Conservation (phyloP, 2,329 filamentous ascomycete genomes). For the Cadophora gregata region DNA sequence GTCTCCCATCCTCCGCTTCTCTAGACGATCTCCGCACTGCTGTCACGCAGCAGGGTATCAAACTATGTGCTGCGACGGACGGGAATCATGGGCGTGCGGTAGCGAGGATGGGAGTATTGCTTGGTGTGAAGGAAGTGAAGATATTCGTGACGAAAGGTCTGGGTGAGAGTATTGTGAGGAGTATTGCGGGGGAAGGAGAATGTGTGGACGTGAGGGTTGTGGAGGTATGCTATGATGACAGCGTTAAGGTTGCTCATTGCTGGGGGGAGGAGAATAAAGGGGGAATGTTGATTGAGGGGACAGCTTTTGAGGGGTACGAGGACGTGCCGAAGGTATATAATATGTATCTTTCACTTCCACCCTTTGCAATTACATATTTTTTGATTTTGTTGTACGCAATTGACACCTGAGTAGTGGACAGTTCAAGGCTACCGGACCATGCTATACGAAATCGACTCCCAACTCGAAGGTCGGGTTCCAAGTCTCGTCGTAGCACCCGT, state of each 20-base stretch:
- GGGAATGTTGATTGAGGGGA: slow-evolving; percentile 69
- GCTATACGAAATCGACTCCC: slow-evolving; percentile 62
- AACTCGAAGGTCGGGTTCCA: slow-evolving; percentile 54
- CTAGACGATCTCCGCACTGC: slow-evolving; percentile 35
- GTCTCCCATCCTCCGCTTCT: slow-evolving; percentile 44
- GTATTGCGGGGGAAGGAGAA: slow-evolving; percentile 64
- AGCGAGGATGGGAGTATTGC: slow-evolving; percentile 67
- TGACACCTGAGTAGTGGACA: slow-evolving; percentile 58
- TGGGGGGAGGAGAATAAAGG: slow-evolving; percentile 19
- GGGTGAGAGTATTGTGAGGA: slow-evolving; percentile 55
- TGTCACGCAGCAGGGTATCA: slow-evolving; percentile 53
- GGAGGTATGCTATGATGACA: slow-evolving; percentile 67
- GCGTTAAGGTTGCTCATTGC: slow-evolving; percentile 49
- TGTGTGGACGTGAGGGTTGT: slow-evolving; percentile 64
- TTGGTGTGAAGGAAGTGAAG: slow-evolving; percentile 56
- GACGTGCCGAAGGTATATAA: slow-evolving; percentile 58
- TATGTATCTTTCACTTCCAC: background rate
- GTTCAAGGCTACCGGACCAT: slow-evolving; percentile 80
- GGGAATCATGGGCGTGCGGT: slow-evolving; percentile 81
- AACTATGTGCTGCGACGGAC: slow-evolving; percentile 64
- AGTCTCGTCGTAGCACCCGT: slow-evolving; percentile 60
- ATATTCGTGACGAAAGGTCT: slow-evolving; percentile 70
- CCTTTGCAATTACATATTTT: background rate
- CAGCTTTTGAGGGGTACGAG: slow-evolving; percentile 69
- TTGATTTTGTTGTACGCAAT: background rate